Evolutionary conservation across 257 asterid genomes (phyloP).

Genomic region (Asclepias syriaca): DNA sequence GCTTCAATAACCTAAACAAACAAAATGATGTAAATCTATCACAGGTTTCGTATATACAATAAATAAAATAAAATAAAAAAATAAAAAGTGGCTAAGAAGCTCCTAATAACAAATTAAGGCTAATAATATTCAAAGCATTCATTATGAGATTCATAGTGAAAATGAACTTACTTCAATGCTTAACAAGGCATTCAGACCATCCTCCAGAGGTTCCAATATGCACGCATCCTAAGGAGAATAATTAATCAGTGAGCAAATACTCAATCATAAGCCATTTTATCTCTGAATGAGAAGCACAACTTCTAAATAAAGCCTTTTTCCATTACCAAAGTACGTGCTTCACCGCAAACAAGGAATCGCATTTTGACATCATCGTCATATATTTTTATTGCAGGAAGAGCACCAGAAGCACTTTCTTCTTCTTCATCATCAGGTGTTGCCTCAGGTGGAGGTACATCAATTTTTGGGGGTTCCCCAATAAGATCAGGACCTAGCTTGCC

Average conservation of each 20-base stretch:
- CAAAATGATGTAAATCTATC: background rate
- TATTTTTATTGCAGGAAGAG: conserved; percentile 79
- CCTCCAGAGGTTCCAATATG: conserved; percentile 67
- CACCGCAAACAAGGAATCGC: conserved; percentile 90
- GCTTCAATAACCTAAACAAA: background rate
- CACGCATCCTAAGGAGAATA: conserved; percentile 48
- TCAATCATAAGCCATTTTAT: background rate
- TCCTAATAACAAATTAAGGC: background rate
- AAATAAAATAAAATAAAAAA: background rate
- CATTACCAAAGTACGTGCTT: conserved; percentile 62
- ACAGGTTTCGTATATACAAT: background rate
- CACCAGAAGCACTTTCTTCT: conserved; percentile 70
- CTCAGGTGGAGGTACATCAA: conserved; percentile 58
- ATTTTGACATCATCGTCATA: conserved; percentile 76
- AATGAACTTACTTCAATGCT: conserved; percentile 73
- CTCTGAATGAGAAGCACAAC: background rate
- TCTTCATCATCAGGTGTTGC: conserved; percentile 67
- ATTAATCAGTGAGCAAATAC: conserved; percentile 6
- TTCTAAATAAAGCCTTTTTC: conserved; percentile 7
- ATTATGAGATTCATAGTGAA: background rate
- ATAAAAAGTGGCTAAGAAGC: background rate
- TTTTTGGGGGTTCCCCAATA: conserved; percentile 79
- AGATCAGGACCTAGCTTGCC: conserved; percentile 59
- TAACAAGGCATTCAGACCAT: conserved; percentile 82
- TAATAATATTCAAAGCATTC: background rate